phyloP scores from a whole-genome alignment of 495 filamentous ascomycete species.

The Apodospora peruviana region DNA sequence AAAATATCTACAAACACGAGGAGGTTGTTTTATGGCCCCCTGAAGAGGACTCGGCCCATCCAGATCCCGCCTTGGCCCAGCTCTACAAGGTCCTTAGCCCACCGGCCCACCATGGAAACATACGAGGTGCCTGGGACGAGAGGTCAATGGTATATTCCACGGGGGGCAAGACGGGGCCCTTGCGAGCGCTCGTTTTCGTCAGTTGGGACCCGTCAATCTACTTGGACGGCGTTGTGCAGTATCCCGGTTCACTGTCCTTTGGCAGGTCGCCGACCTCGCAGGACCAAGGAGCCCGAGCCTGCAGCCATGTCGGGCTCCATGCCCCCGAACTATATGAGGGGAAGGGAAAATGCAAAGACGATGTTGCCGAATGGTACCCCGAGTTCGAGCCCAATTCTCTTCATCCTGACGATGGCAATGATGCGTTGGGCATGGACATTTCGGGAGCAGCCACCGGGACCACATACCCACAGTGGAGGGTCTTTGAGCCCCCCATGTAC shows the following conservation, averaged over 20 bases:
- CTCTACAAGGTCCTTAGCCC: constrained; percentile 56
- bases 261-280: background rate
- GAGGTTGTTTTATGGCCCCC: constrained; percentile 57
- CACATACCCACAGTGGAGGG: background rate
- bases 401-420: background rate
- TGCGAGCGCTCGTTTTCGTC: constrained; percentile 51
- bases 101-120: constrained; percentile 36
- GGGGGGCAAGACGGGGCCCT: constrained; percentile 31
- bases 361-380: background rate
- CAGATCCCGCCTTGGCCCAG: constrained; percentile 29
- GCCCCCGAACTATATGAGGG: background rate
- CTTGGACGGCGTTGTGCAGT: constrained; percentile 14
- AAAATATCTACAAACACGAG: constrained; percentile 40
- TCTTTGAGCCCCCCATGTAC: background rate
- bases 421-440: background rate
- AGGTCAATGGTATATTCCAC: constrained; percentile 54
- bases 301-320: background rate
- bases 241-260: constrained; percentile 5
- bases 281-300: background rate
- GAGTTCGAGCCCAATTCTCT: background rate
- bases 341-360: background rate
- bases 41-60: constrained; percentile 30
- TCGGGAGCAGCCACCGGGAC: background rate
- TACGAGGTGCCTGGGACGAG: constrained; percentile 56
- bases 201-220: constrained; percentile 54